phyloP scores from a whole-genome alignment of 331 rosid genomes.

The Arachis monticola region DNA sequence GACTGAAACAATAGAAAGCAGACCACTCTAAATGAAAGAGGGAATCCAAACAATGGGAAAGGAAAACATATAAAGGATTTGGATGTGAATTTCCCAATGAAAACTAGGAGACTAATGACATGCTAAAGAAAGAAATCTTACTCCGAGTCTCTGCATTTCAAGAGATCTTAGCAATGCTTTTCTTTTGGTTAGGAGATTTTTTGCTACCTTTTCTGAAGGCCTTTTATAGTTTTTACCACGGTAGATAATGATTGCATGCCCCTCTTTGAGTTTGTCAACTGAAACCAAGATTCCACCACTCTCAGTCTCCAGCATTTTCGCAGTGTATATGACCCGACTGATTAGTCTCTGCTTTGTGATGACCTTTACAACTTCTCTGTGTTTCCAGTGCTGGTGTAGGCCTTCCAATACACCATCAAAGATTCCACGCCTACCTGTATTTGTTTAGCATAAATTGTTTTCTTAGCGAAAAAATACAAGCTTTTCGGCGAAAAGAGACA shows the following conservation, averaged over 20 bases:
- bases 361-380: slow-evolving; percentile 84
- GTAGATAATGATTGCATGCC: slow-evolving; percentile 77
- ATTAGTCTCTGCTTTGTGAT: slow-evolving; percentile 75
- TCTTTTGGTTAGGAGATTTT: slow-evolving; percentile 72
- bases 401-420: slow-evolving; percentile 93
- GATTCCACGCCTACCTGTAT: slow-evolving; percentile 83
- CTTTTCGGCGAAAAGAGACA: neutral
- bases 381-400: slow-evolving; percentile 89
- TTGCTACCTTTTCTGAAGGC: slow-evolving; percentile 43
- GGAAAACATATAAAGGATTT: slow-evolving; percentile 12
- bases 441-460: slow-evolving; percentile 31
- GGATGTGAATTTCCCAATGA: slow-evolving; percentile 13
- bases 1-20: slow-evolving; percentile 58
- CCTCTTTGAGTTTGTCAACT: slow-evolving; percentile 73
- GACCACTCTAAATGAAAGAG: slow-evolving; percentile 31
- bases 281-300: slow-evolving; percentile 87
- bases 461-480: neutral
- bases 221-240: slow-evolving; percentile 83
- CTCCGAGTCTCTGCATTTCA: slow-evolving; percentile 93
- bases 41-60: neutral
- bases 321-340: slow-evolving; percentile 62
- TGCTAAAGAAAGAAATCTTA: slow-evolving; percentile 49
- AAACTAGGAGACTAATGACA: slow-evolving; percentile 31
- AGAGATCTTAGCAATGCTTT: slow-evolving; percentile 75
- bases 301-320: slow-evolving; percentile 70